Conservation (phyloP, 371 early-diverging fungal species). For the Mortierella sp. region DNA sequence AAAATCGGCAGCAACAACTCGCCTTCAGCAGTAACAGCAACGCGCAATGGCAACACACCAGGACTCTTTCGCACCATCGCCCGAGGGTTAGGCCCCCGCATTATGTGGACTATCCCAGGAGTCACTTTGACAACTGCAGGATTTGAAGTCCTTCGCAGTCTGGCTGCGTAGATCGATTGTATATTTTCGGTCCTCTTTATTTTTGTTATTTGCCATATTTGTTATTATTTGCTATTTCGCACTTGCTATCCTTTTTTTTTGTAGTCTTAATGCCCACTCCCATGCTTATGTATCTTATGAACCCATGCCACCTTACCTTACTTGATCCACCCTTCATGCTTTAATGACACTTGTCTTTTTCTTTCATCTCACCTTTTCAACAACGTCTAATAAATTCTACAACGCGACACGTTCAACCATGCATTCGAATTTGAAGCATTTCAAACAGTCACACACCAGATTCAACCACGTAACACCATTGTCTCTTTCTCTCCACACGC, state of each 20-base stretch:
- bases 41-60: not conserved
- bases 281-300: slow-evolving; percentile 15
- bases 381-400: not conserved
- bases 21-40: not conserved
- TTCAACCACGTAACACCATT: not conserved
- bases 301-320: not conserved
- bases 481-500: not conserved
- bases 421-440: no score
- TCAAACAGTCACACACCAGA: no score
- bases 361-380: not conserved
- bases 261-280: not conserved
- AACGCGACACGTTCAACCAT: no score
- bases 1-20: slow-evolving; percentile 5
- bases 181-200: not conserved
- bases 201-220: not conserved
- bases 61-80: slow-evolving; percentile 39
- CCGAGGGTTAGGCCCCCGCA: slow-evolving; percentile 40
- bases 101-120: slow-evolving; percentile 55
- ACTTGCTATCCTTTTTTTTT: not conserved
- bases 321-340: not conserved
- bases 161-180: slow-evolving; percentile 11
- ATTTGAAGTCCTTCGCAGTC: slow-evolving; percentile 42
- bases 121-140: slow-evolving; percentile 57
- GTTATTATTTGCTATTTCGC: not conserved
- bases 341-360: not conserved